phyloP scores from a whole-genome alignment of 129 eudicot species.

The Lonicera japonica region DNA sequence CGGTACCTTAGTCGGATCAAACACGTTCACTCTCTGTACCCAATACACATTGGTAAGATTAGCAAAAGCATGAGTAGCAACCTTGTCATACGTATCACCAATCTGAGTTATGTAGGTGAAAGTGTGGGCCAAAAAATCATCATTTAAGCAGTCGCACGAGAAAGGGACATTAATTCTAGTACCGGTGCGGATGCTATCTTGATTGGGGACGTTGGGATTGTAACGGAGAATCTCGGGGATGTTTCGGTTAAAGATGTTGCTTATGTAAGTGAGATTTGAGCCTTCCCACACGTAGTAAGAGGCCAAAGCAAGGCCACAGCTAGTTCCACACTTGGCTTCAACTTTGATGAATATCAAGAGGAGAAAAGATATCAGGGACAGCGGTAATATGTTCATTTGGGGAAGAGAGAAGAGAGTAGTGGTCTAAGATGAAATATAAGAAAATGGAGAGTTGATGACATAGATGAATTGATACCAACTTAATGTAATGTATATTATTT shows the following conservation, averaged over 20 bases:
- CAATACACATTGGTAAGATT: conserved; percentile 51
- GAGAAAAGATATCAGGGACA: conserved; percentile 17
- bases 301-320: conserved; percentile 73
- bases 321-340: conserved; percentile 54
- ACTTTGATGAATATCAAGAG: conserved; percentile 12
- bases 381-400: conserved; percentile 30
- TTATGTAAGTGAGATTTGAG: conserved; percentile 58
- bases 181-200: conserved; percentile 36
- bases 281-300: conserved; percentile 57
- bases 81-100: conserved; percentile 47
- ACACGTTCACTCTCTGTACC: conserved; percentile 48
- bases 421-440: conserved; percentile 6
- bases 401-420: not conserved
- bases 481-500: too few species aligned
- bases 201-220: conserved; percentile 32
- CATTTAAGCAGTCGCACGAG: conserved; percentile 57
- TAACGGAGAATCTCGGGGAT: conserved; percentile 33
- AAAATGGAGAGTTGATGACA: not conserved
- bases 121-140: conserved; percentile 65
- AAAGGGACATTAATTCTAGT: conserved; percentile 55
- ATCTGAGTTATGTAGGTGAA: conserved; percentile 35
- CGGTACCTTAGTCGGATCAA: conserved; percentile 40
- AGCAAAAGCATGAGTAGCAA: conserved; percentile 41
- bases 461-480: not conserved
- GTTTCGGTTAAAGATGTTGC: conserved; percentile 29